phyloP scores from a whole-genome alignment of 176 grass and related monocot genomes.

The Oryza longistaminata region DNA sequence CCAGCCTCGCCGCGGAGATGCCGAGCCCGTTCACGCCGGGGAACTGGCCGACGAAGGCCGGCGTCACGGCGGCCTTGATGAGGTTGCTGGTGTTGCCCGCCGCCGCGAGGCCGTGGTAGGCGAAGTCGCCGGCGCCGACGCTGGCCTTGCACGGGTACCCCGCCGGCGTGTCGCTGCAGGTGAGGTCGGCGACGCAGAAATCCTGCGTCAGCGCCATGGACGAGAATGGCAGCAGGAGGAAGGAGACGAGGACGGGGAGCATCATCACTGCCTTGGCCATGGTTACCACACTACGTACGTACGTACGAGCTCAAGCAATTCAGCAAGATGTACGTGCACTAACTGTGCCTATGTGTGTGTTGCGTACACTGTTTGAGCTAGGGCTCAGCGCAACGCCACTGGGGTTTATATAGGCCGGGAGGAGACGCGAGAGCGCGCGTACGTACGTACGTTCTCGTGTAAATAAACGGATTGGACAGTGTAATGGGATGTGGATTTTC shows the following conservation, averaged over 20 bases:
- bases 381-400: neutral
- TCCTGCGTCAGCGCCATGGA: conserved; percentile 53
- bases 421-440: neutral
- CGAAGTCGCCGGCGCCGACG: conserved; percentile 56
- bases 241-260: conserved; percentile 42
- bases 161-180: conserved; percentile 51
- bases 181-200: conserved; percentile 71
- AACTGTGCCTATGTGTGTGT: neutral
- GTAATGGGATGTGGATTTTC: neutral
- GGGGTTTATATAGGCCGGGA: conserved; percentile 25
- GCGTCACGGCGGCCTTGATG: conserved; percentile 61
- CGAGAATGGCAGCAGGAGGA: conserved; percentile 38
- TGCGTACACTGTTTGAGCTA: neutral
- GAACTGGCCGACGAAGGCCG: conserved; percentile 75
- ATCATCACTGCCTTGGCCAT: conserved; percentile 49
- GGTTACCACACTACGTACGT: neutral
- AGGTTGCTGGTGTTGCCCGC: conserved; percentile 50
- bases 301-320: neutral
- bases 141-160: conserved; percentile 65
- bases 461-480: neutral
- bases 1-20: conserved; percentile 68
- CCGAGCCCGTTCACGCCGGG: conserved; percentile 77
- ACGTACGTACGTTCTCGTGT: too few species aligned
- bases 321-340: neutral
- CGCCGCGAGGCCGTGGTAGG: conserved; percentile 47